These are phyloP conservation scores for Alternaria sp. DNA, from an alignment of 2,329 filamentous ascomycete genomes.

Conservation along the genomic window DNA sequence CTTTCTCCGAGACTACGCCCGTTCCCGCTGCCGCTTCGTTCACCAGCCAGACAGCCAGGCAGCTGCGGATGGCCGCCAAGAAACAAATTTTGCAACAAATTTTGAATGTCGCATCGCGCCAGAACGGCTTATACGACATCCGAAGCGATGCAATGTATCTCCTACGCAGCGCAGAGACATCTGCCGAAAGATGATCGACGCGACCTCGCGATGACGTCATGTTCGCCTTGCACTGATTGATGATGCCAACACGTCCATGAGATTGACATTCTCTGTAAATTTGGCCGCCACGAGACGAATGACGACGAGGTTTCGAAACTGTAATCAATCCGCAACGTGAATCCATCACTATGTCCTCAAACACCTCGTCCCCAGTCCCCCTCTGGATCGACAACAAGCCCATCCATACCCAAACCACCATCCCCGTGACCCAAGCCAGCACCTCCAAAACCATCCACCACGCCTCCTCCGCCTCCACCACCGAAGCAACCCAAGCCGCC, in stretches of 20 bases:
- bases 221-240: not conserved
- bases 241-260: not conserved
- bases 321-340: too few relatives aligned
- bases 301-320: too few relatives aligned
- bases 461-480: constrained; percentile 60
- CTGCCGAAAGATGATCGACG: constrained; percentile 5
- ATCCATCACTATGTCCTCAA: not conserved
- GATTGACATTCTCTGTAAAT: too few relatives aligned
- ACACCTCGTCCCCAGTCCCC: constrained; percentile 35
- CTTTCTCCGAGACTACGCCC: too few relatives aligned
- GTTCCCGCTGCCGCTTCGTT: too few relatives aligned
- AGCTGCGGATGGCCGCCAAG: not conserved
- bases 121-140: rapidly evolving
- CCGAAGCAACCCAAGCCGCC: constrained; percentile 61
- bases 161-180: not conserved
- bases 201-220: not conserved
- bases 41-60: too few relatives aligned
- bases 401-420: constrained; percentile 46
- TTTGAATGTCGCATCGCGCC: not conserved
- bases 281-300: too few relatives aligned
- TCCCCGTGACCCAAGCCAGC: constrained; percentile 63
- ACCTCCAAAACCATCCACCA: constrained; percentile 59
- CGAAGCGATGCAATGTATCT: not conserved
- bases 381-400: constrained; percentile 54
- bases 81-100: not conserved